A percentile compares a stretch with the other conserved stretches of the same genome.
Evolutionary conservation across 176 grass and related monocot genomes (phyloP).

Genomic region (Canna indica): DNA sequence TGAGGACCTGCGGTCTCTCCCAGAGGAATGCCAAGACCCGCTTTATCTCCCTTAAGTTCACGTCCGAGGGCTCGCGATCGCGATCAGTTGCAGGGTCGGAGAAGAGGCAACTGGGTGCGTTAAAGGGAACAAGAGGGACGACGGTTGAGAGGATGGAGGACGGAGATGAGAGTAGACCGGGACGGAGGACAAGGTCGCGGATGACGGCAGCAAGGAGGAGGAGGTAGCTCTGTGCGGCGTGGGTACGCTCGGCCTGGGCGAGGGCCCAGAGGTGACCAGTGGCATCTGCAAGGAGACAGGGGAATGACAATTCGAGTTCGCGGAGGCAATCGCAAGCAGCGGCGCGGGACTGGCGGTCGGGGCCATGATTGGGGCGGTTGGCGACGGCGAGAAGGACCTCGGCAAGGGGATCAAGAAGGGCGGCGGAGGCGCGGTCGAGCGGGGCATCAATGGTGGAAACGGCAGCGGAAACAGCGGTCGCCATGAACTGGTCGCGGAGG

Average conservation of each 20-base stretch:
- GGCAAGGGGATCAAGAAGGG: constrained; percentile 9
- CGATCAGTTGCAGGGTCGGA: not conserved
- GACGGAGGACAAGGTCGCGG: constrained; percentile 37
- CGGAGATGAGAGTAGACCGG: constrained; percentile 35
- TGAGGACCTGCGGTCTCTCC: constrained; percentile 67
- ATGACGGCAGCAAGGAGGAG: constrained; percentile 64
- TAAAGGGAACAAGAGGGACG: constrained; percentile 51
- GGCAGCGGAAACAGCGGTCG: constrained; percentile 60
- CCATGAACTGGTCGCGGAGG: constrained; percentile 47
- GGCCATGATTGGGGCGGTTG: constrained; percentile 70
- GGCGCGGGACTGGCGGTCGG: constrained; percentile 64
- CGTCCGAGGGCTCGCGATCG: constrained; percentile 40
- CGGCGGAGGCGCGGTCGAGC: constrained; percentile 13
- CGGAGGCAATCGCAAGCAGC: constrained; percentile 76
- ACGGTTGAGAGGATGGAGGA: constrained; percentile 54
- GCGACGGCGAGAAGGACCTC: constrained; percentile 34
- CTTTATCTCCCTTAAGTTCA: constrained; percentile 67
- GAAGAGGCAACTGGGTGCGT: constrained; percentile 32
- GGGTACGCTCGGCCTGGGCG: constrained; percentile 63
- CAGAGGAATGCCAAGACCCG: constrained; percentile 60
- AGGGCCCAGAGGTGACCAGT: constrained; percentile 58
- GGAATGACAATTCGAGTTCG: constrained; percentile 51
- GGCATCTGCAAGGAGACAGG: constrained; percentile 53
- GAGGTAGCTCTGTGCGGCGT: constrained; percentile 70
- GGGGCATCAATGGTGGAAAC: constrained; percentile 36